Conservation (phyloP, 2,329 filamentous ascomycete genomes). For the Daldinia sp. region DNA sequence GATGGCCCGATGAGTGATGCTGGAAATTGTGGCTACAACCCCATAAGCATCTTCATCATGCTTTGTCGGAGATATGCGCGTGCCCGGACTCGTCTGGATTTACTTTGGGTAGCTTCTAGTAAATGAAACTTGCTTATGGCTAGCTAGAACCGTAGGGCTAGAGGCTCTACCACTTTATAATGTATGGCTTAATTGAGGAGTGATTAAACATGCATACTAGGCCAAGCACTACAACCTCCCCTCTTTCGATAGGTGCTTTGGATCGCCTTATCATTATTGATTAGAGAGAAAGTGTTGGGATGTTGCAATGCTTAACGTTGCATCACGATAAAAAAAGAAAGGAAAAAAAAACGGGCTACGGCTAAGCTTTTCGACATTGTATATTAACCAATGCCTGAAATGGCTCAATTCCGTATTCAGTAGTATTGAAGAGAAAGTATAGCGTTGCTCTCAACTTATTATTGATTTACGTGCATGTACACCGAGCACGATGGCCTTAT, state of each 20-base stretch:
- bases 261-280: constrained; percentile 14
- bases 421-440: neutral
- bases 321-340: too few relatives aligned
- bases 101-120: neutral
- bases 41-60: neutral
- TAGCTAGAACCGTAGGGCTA: constrained; percentile 3
- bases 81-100: constrained; percentile 7
- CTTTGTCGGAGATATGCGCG: neutral
- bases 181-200: neutral
- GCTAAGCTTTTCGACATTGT: constrained; percentile 24
- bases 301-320: constrained; percentile 9
- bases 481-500: constrained; percentile 10
- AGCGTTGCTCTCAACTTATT: constrained; percentile 1
- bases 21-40: neutral
- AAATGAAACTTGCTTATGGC: neutral
- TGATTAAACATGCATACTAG: neutral
- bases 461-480: constrained; percentile 7
- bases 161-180: constrained; percentile 1
- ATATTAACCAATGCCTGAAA: constrained; percentile 14
- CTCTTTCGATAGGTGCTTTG: neutral
- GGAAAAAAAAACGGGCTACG: constrained; percentile 17
- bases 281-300: neutral
- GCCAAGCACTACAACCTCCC: neutral
- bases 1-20: neutral
- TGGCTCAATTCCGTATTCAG: constrained; percentile 15